Base-by-base conservation (phyloP, 2,329 filamentous ascomycete genomes). In the Calonectria pteridis region DNA sequence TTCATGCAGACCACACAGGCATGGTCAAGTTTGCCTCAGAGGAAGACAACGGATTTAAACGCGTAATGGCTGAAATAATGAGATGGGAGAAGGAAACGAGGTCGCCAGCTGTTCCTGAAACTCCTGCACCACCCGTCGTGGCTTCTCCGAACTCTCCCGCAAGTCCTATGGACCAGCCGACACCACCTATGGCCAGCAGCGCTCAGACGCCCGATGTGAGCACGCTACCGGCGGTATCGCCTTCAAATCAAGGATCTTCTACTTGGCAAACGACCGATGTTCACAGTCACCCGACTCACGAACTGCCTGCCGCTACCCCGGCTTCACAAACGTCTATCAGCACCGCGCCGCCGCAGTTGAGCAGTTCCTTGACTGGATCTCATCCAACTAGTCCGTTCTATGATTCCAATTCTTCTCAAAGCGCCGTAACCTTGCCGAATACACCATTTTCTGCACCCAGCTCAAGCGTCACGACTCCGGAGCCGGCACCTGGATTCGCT, bases 11-110 rank as follows among this genome's bases (percentile, higher is more conserved):
- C 67, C 83, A 85, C 51, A 76, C 73, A 2, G 74, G 81, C 33
- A 84, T 85, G 83, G 80, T 81, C 43, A 83, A 75, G 73, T 84
- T 84, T 70, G 23, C 9, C 5, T 81, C 81, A 0, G 58, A 23
- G 2, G 78, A 81, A 0, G 80, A 84, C 2, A 80, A 75, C 28
- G 82, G 82, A 4, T 84, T 83, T 40, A 79, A 78, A 33, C 78
- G 77, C 33, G 26, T 83, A 28, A 31, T 81, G 26, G 78, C 76
- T 1, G 79, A 78, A 26, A 28, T 77, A 23, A 26, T 59, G 4
- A 67, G 49, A 43, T 76, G 72, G 76, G 65, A 58, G 23, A 46
- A 29, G 16, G 64, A 67, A 55, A 67, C 40, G 4, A 40, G 55
- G 33, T 3, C 33, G 31, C 20, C 33, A 11, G 23, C 4, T 40